Evolutionary conservation across 441 rosid genomes (phyloP), one percentile per base, ranked within the genome.

Genomic region (Adansonia rubrostipa): DNA sequence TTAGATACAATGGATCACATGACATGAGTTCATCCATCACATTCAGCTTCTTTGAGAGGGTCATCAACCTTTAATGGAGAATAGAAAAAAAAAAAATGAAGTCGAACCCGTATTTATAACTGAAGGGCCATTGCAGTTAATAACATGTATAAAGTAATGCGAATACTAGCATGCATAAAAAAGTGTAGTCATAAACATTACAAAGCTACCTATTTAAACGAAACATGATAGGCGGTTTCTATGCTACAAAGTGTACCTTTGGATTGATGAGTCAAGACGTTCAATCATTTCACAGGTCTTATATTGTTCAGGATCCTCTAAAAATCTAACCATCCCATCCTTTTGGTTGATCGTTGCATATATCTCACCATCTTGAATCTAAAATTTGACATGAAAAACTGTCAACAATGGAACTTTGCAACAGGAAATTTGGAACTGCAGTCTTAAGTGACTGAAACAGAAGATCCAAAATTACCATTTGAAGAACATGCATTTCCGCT

Each of bases 401-500:
- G 60, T 76, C 68, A 77, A 45, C 36, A 40, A 22, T 8, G 33
- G 47, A 44, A 17, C 22, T 20, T 54, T n/a, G 24, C 44, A 54
- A 50, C 44, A 50, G 20, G 5, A 17, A 57, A 73, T 5, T 0
- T 57, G 15, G 9, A 10, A 61, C 17, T 68, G 70, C 61, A 67
- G 6, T 9, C 77, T 57, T 62, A 69, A 64, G 64, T 15, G 60
- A 47, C 44, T 9, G 13, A 10, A 57, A 47, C 70, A 53, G 65
- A 60, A 9, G 13, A 36, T 65, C 56, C 75, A 71, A 73, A 70
- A 74, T 68, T 88, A 96, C 98, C 99, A 96, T 96, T 86, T 93
- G 99, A 74, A 96, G 99, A 81, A 96, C 98, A 83, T 91, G 99
- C 95, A 89, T 94, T 86, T 96, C 99, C n/a, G 97, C 99, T 87